A percentile compares a stretch with the other conserved stretches of the same genome.
Conservation (phyloP, 2,329 filamentous ascomycete species). For the Cordyceps tenuipes region DNA sequence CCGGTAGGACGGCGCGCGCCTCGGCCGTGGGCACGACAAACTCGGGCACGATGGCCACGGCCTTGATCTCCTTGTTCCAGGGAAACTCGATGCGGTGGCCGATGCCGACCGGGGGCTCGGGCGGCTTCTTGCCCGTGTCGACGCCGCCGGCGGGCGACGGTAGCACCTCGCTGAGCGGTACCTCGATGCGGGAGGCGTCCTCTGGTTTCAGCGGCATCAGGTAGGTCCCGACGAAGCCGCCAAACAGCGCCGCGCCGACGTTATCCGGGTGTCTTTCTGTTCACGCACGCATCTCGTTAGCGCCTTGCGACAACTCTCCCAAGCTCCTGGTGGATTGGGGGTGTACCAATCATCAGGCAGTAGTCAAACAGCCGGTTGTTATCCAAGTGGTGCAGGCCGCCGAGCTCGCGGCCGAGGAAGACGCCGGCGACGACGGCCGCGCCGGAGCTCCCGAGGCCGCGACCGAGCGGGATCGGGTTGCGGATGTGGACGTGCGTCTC, state of each 20-base stretch:
- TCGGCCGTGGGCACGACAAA: slow-evolving; percentile 95
- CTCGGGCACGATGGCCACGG: slow-evolving; percentile 89
- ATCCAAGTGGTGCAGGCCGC: slow-evolving; percentile 62
- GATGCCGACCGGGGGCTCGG: slow-evolving; percentile 83
- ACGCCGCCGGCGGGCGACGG: slow-evolving; percentile 83
- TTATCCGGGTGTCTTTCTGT: slow-evolving; percentile 83
- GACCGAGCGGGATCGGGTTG: slow-evolving; percentile 88
- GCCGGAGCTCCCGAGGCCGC: slow-evolving; percentile 89
- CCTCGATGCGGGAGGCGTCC: slow-evolving; percentile 84
- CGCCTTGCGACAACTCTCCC: too few species aligned
- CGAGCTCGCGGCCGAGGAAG: slow-evolving; percentile 84
- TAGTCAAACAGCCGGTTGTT: slow-evolving; percentile 87
- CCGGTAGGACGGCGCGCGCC: slow-evolving; percentile 73
- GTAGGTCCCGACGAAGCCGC: slow-evolving; percentile 94
- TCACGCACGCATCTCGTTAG: neutral
- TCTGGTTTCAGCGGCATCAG: slow-evolving; percentile 84
- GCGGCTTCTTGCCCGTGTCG: slow-evolving; percentile 80
- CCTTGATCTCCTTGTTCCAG: slow-evolving; percentile 93
- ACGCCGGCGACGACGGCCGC: slow-evolving; percentile 94
- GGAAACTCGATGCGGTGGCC: slow-evolving; percentile 94
- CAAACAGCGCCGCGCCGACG: slow-evolving; percentile 88
- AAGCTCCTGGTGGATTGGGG: too few species aligned
- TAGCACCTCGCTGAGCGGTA: slow-evolving; percentile 87
- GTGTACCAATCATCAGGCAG: slow-evolving; percentile 83
- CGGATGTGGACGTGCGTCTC: slow-evolving; percentile 90